Base-by-base conservation (phyloP, 2,329 filamentous ascomycete genomes). In the Magnaporthiopsis rhizophila region DNA sequence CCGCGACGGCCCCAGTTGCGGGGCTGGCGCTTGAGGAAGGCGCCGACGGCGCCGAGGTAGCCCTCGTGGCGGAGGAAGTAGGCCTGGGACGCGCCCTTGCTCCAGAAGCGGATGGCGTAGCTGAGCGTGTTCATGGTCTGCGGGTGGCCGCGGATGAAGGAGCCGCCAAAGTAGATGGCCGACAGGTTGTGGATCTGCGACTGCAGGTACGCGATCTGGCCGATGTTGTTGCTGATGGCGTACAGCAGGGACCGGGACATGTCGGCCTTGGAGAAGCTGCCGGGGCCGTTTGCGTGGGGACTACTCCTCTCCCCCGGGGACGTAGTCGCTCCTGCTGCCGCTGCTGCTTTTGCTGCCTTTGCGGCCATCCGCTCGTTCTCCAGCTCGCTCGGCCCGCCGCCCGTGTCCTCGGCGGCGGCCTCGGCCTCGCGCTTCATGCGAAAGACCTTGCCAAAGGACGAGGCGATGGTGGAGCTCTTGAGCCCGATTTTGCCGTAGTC, bases 61-160 rank as follows among this genome's bases (percentile, higher is more conserved):
- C 95, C 95, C 76, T 99, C 95, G 72, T 99, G 95, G 7, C 95
- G 84, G 66, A 99, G 75, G 75, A 99, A 99, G 75, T 97, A 98
- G 0, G 95, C 95, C 76, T 97, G 92, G 76, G 97, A 97, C 72
- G 88, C 83, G 58, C 93, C 94, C 73, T 95, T 92, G 69, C 90
- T 75, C 95, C 95, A 99, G 78, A 98, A 99, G 70, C 92, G 92
- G 78, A 99, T 97, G 73, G 94, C 95, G 73, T 97, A 99, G 64
- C 90, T 93, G 12, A 99, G 81, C 0, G 95, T 98, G 76, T 98
- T 96, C 86, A 99, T 99, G 15, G 95, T 99, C 78, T 98, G 95
- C 21, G 90, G 87, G 75, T 99, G 95, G 57, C 95, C 95, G 58
- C 95, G 88, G 73, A 99, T 98, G 74, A 98, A 99, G 8, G 90